Conservation (phyloP, 1,284 basidiomycete species). For the Microstroma glucosiphilum region DNA sequence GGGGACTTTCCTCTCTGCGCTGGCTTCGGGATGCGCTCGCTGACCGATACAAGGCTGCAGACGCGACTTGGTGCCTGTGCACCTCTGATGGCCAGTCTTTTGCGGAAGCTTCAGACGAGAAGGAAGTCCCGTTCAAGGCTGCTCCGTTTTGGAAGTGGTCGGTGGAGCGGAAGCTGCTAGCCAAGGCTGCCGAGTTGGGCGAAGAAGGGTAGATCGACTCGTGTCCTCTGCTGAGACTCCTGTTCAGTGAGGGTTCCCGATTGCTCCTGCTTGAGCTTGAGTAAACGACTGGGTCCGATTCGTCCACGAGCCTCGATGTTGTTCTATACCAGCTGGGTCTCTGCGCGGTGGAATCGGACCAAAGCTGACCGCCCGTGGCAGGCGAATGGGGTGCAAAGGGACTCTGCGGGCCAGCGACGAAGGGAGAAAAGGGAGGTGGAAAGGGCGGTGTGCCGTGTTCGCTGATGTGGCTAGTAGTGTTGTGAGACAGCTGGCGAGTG, state of each 20-base stretch:
- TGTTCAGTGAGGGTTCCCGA: not conserved
- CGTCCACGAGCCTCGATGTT: not conserved
- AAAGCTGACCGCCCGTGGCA: not conserved
- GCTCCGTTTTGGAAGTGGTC: not conserved
- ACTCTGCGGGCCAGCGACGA: not conserved
- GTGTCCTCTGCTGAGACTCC: slow-evolving; percentile 2
- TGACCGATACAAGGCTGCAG: not conserved
- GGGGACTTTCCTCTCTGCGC: too few relatives aligned
- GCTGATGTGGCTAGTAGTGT: not conserved
- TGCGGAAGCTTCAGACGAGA: not conserved
- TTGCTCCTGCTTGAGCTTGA: slow-evolving; percentile 1
- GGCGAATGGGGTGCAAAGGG: slow-evolving; percentile 2
- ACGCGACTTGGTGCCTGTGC: not conserved
- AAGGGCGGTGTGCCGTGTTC: not conserved
- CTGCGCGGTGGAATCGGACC: not conserved
- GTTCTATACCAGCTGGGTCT: not conserved
- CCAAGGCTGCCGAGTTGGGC: not conserved
- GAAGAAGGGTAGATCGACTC: not conserved
- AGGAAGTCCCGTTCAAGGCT: not conserved
- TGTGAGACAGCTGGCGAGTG: too few relatives aligned
- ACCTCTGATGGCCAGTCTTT: slow-evolving; percentile 3
- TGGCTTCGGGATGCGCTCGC: not conserved
- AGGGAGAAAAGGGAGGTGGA: not conserved
- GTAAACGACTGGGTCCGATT: slow-evolving; percentile 1
- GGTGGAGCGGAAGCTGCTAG: not conserved